phyloP scores from a whole-genome alignment of 176 grass and related monocot genomes.

The Guadua angustifolia region DNA sequence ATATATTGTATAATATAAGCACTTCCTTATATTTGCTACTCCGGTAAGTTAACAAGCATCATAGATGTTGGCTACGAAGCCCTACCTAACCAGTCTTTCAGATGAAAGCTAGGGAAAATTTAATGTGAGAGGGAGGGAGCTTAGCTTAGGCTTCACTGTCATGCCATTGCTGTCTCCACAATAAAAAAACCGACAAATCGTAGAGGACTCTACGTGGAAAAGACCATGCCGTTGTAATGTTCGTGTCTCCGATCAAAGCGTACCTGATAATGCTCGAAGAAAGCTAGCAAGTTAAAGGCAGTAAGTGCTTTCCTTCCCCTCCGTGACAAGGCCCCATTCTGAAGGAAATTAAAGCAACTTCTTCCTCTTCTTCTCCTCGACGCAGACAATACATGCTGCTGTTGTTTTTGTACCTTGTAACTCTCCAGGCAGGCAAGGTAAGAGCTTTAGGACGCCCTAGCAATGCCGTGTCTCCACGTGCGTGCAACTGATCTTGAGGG shows the following conservation, averaged over 20 bases:
- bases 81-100: slow-evolving; percentile 29
- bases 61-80: slow-evolving; percentile 23
- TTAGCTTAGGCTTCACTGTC: slow-evolving; percentile 40
- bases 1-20: too few relatives aligned
- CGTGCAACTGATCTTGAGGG: slow-evolving; percentile 20
- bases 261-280: slow-evolving; percentile 31
- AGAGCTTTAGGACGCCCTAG: not conserved
- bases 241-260: slow-evolving; percentile 32
- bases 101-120: not conserved
- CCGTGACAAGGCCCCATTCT: slow-evolving; percentile 11
- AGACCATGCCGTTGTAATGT: slow-evolving; percentile 27
- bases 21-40: slow-evolving; percentile 30
- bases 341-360: not conserved
- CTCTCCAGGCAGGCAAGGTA: not conserved
- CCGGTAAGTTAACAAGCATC: slow-evolving; percentile 34
- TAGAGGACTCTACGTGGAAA: slow-evolving; percentile 47
- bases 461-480: slow-evolving; percentile 1
- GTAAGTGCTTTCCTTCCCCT: not conserved
- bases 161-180: slow-evolving; percentile 43
- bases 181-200: slow-evolving; percentile 12
- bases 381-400: not conserved
- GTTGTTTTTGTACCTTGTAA: not conserved
- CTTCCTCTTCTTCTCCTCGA: not conserved
- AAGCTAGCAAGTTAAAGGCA: slow-evolving; percentile 22
- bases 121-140: not conserved